These are phyloP conservation scores for Salix brachista DNA, from an alignment of 345 rosid species.

Conservation along the genomic window DNA sequence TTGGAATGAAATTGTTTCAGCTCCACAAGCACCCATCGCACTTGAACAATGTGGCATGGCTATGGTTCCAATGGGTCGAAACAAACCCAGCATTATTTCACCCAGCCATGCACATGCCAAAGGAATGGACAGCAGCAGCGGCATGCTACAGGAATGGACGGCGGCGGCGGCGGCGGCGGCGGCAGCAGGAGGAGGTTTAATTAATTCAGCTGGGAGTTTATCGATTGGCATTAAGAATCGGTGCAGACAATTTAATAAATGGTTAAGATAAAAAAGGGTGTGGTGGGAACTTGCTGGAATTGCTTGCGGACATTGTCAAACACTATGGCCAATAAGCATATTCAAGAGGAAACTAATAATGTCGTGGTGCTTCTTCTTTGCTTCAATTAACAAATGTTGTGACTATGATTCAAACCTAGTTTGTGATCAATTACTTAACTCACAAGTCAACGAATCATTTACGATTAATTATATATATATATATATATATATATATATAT, in stretches of 20 bases:
- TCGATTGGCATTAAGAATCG: neutral
- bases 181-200: neutral
- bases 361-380: neutral
- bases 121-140: neutral
- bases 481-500: too few relatives aligned
- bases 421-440: too few relatives aligned
- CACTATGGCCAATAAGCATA: neutral
- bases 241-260: neutral
- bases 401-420: too few relatives aligned
- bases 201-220: neutral
- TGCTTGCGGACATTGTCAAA: constrained; percentile 8
- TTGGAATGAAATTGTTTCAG: too few relatives aligned
- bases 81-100: neutral
- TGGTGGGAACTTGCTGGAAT: neutral
- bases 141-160: neutral
- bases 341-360: neutral
- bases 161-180: neutral
- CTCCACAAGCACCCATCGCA: too few relatives aligned
- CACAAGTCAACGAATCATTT: too few relatives aligned
- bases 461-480: too few relatives aligned
- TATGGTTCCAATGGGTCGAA: too few relatives aligned
- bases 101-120: neutral
- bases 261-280: too few relatives aligned
- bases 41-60: neutral
- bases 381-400: neutral